Evolutionary conservation across 495 filamentous ascomycete genomes (phyloP).

Genomic region (Hypoxylon cercidicola): DNA sequence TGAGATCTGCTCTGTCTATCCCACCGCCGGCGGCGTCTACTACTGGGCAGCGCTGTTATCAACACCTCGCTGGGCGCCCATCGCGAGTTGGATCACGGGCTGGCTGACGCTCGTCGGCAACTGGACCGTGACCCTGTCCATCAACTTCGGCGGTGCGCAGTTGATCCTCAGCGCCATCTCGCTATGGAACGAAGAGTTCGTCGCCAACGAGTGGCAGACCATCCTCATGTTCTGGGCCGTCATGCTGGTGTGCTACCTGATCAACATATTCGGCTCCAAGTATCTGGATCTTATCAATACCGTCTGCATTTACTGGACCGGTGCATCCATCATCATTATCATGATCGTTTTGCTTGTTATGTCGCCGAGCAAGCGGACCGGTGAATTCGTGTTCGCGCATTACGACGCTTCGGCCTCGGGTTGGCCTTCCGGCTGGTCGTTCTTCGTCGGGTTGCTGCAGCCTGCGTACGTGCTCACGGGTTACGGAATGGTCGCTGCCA

Average conservation of each 20-base stretch:
- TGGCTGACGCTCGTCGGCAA: constrained; percentile 71
- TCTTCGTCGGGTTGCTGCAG: constrained; percentile 67
- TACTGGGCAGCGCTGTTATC: constrained; percentile 74
- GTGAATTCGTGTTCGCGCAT: constrained; percentile 68
- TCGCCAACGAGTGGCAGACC: constrained; percentile 61
- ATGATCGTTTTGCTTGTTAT: constrained; percentile 69
- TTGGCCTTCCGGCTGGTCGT: constrained; percentile 62
- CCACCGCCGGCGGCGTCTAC: constrained; percentile 71
- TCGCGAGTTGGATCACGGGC: constrained; percentile 72
- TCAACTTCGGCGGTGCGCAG: constrained; percentile 71
- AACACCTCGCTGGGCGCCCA: constrained; percentile 63
- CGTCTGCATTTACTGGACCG: constrained; percentile 69
- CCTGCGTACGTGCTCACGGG: constrained; percentile 64
- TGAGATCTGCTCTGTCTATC: constrained; percentile 73
- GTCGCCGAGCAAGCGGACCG: constrained; percentile 69
- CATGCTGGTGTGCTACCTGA: constrained; percentile 65
- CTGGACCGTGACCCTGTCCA: constrained; percentile 74
- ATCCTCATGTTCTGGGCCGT: constrained; percentile 72
- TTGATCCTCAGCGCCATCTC: constrained; percentile 69
- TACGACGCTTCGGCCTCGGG: constrained; percentile 66
- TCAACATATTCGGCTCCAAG: constrained; percentile 70
- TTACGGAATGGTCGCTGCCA: constrained; percentile 66
- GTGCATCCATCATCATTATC: constrained; percentile 64
- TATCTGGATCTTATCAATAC: constrained; percentile 69
- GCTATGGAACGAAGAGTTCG: constrained; percentile 62